Evolutionary conservation across 768 basidiomycete species (phyloP), one percentile per base, ranked within the genome.

Genomic region (Pleurotus cornucopiae): DNA sequence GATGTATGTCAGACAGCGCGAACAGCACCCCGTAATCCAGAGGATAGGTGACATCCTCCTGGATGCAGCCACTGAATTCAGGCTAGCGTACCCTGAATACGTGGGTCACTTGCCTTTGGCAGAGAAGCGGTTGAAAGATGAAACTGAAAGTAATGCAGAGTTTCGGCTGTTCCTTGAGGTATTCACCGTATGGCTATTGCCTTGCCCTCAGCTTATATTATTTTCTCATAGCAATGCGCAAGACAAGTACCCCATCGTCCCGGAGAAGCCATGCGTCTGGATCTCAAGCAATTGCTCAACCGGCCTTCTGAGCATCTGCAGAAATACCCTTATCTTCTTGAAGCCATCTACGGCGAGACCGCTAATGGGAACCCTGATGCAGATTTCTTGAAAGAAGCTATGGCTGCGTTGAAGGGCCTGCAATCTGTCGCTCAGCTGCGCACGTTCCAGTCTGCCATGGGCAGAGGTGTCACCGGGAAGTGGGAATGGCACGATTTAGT

Each of bases 401-500:
- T 92, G 43, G 82, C 84, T 48, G 86, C 91, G 0, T 92, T 98
- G 67, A 86, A 86, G 64, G 88, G 83, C 60, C 71, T 98, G 55
- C 90, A 93, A 59, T 80, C 81, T 4, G 80, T 92, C 4, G 87
- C 91, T 0, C 90, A 93, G 67, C 71, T 97, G 47, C 81, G 87
- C 60, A 91, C 93, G 3, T 98, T 95, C 83, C 94, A 98, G 67
- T 79, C 84, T 41, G 88, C 91, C 0, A 94, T 92, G 87, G 84
- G 91, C 12, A 83, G 84, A 63, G 94, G 93, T 3, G 76, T 82
- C 1, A 83, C 88, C 1, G 82, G 79, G 2, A 93, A 91, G 66
- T 85, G 89, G 78, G 90, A 94, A 61, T 98, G 94, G 94, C 84
- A 91, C 65, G 90, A 95, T 67, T 70, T 97, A 14, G 90, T 95